Evolutionary conservation across 768 basidiomycete species (phyloP).

Genomic region (Termitomyces sp.): DNA sequence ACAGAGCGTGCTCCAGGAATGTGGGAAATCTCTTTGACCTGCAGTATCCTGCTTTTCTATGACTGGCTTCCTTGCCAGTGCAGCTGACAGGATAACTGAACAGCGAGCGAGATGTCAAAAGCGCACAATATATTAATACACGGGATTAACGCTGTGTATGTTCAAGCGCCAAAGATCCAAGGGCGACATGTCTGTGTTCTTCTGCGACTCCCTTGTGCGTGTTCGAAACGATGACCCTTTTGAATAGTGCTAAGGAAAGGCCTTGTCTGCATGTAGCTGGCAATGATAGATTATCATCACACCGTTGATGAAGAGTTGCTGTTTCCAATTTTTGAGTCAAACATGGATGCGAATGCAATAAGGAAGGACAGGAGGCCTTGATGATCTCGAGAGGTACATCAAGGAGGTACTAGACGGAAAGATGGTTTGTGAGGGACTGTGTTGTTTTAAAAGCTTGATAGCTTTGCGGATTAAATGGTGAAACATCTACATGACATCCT

Average conservation of each 20-base stretch:
- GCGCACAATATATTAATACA: slow-evolving; percentile 26
- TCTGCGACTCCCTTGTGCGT: slow-evolving; percentile 22
- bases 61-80: background rate
- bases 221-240: background rate
- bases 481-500: slow-evolving; percentile 17
- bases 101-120: slow-evolving; percentile 26
- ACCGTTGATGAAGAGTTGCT: slow-evolving; percentile 21
- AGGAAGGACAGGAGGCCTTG: slow-evolving; percentile 18
- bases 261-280: slow-evolving; percentile 9
- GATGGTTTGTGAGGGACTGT: slow-evolving; percentile 47
- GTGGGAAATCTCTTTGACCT: slow-evolving; percentile 23
- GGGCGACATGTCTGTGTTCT: slow-evolving; percentile 19
- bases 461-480: slow-evolving; percentile 22
- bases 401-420: slow-evolving; percentile 56
- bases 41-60: slow-evolving; percentile 2
- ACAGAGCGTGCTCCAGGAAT: slow-evolving; percentile 18
- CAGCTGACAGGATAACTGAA: background rate
- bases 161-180: slow-evolving; percentile 18
- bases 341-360: slow-evolving; percentile 20
- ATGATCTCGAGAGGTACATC: slow-evolving; percentile 26
- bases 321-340: slow-evolving; percentile 23
- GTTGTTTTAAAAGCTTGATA: slow-evolving; percentile 19
- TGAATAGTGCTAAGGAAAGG: background rate
- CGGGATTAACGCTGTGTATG: slow-evolving; percentile 22
- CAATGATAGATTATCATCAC: slow-evolving; percentile 26